Conservation (phyloP, 306 rosid genomes). For the Hippophae rhamnoides region DNA sequence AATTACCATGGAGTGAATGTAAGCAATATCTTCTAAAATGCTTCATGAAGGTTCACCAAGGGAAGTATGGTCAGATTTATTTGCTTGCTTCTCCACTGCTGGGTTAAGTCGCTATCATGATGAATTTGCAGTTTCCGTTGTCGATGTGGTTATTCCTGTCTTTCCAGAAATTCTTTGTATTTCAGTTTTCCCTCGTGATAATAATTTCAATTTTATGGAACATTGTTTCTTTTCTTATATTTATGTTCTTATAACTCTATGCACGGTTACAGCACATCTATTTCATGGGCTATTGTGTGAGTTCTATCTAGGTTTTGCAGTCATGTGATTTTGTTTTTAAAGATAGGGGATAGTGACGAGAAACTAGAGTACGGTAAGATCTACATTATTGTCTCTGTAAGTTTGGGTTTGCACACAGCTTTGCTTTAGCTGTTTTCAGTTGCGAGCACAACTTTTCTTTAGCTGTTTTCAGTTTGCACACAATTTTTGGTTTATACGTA, state of each 20-base stretch:
- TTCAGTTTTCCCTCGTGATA: constrained; percentile 10
- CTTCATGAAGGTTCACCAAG: constrained; percentile 93
- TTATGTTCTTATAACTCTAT: background rate
- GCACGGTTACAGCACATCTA: background rate
- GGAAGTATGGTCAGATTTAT: constrained; percentile 97
- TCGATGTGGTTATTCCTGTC: constrained; percentile 68
- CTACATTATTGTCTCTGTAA: too few relatives aligned
- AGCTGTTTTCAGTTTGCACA: too few relatives aligned
- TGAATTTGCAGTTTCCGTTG: constrained; percentile 88
- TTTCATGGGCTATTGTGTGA: background rate
- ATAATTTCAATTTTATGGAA: constrained; percentile 19
- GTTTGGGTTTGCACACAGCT: too few relatives aligned
- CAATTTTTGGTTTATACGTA: too few relatives aligned
- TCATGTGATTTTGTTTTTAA: background rate
- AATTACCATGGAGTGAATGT: constrained; percentile 94
- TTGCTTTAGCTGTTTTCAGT: too few relatives aligned
- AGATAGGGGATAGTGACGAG: too few relatives aligned
- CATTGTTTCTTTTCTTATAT: background rate
- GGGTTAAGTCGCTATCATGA: constrained; percentile 98
- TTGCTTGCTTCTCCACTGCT: constrained; percentile 89
- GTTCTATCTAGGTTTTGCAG: background rate
- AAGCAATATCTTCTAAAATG: constrained; percentile 83
- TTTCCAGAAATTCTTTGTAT: constrained; percentile 5
- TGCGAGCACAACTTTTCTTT: too few relatives aligned
- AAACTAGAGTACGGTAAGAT: too few relatives aligned